Percentiles rank a stretch among this genome's conserved stretches.
These are phyloP conservation scores for Calonectria ilicicola DNA, from an alignment of 2,329 filamentous ascomycete genomes.

Conservation along the genomic window DNA sequence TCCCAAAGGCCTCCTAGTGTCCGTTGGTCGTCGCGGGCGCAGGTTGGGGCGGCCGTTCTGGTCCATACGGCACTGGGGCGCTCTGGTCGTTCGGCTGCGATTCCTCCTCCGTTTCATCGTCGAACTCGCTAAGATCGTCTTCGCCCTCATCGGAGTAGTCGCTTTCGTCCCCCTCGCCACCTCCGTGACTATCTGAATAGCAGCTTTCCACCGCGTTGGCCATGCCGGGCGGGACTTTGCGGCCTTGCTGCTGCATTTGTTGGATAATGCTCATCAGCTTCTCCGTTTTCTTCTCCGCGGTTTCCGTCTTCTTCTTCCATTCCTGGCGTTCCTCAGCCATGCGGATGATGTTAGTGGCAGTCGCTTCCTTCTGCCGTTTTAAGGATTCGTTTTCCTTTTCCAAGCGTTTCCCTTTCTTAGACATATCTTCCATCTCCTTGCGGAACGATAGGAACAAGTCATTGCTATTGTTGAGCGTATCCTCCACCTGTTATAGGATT, in stretches of 20 bases:
- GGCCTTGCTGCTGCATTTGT: slow-evolving; percentile 94
- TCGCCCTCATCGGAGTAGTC: slow-evolving; percentile 75
- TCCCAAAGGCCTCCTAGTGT: slow-evolving; percentile 50
- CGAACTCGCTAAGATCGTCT: slow-evolving; percentile 73
- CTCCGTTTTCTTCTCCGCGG: slow-evolving; percentile 78
- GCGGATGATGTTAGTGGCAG: slow-evolving; percentile 93
- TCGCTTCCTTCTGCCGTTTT: slow-evolving; percentile 92
- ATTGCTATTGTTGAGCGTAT: slow-evolving; percentile 98
- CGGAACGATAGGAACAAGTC: slow-evolving; percentile 96
- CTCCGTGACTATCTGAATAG: slow-evolving; percentile 66
- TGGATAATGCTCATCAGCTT: slow-evolving; percentile 95
- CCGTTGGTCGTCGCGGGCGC: slow-evolving; percentile 56
- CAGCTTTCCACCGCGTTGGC: slow-evolving; percentile 69
- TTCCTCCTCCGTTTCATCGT: slow-evolving; percentile 70
- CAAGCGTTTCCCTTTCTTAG: slow-evolving; percentile 95
- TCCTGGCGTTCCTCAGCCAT: slow-evolving; percentile 96
- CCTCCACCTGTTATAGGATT: slow-evolving; percentile 80
- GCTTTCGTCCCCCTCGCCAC: slow-evolving; percentile 67
- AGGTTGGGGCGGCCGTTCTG: slow-evolving; percentile 60
- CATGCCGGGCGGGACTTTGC: slow-evolving; percentile 77
- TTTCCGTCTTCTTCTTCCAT: slow-evolving; percentile 74
- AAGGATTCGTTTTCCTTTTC: slow-evolving; percentile 96
- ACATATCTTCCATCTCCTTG: slow-evolving; percentile 99
- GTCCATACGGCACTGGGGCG: slow-evolving; percentile 58
- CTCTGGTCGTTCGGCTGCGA: slow-evolving; percentile 50